Evolutionary conservation across 2,329 filamentous ascomycete species (phyloP).

Genomic region (Aspergillus pseudoglaucus): DNA sequence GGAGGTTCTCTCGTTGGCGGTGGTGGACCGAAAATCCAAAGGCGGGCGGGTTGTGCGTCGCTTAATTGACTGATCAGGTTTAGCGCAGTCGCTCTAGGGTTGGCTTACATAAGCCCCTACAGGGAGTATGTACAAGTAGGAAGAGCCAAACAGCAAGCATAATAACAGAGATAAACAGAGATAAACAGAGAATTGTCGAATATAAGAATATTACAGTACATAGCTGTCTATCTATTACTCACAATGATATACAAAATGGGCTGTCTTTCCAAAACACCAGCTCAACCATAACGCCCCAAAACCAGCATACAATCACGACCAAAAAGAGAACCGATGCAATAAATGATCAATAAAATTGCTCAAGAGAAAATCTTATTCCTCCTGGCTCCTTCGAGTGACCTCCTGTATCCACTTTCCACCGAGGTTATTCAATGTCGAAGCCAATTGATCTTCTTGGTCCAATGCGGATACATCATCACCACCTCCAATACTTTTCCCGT

Average conservation of each 20-base stretch:
- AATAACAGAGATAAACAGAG: background rate
- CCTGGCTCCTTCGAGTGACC: slow-evolving; percentile 14
- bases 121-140: background rate
- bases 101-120: slow-evolving; percentile 6
- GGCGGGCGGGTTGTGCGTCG: slow-evolving; percentile 39
- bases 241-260: background rate
- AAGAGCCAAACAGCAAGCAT: background rate
- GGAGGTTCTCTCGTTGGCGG: slow-evolving; percentile 16
- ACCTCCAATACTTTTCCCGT: slow-evolving; percentile 82
- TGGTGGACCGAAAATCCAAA: slow-evolving; percentile 36
- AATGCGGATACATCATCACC: slow-evolving; percentile 76
- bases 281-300: background rate
- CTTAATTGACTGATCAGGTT: slow-evolving; percentile 32
- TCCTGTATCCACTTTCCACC: slow-evolving; percentile 60
- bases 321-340: background rate
- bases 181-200: too few relatives aligned
- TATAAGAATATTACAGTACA: too few relatives aligned
- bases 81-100: slow-evolving; percentile 30
- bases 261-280: background rate
- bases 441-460: slow-evolving; percentile 59
- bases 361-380: slow-evolving; percentile 4
- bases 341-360: background rate
- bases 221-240: background rate
- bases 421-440: slow-evolving; percentile 64
- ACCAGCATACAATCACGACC: background rate